Evolutionary conservation across 805 yeast genomes (phyloP).

Genomic region (Saccharomyces paradoxus): DNA sequence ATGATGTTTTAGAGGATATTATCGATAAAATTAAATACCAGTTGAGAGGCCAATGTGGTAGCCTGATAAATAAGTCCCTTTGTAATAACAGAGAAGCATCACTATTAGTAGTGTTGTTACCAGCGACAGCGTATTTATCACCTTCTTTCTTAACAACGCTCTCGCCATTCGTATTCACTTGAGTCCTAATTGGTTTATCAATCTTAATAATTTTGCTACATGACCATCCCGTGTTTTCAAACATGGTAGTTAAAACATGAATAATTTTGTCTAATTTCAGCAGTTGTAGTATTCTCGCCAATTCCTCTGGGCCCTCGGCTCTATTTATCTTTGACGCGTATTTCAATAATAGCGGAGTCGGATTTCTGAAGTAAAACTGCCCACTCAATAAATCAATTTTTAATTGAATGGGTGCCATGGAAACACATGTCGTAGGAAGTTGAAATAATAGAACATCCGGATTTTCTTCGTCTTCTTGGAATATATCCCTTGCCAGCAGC

Average conservation of each 20-base stretch:
- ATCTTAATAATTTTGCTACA: slow-evolving; percentile 23
- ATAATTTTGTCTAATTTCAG: slow-evolving; percentile 28
- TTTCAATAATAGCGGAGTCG: slow-evolving; percentile 22
- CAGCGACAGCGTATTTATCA: not conserved
- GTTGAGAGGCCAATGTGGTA: slow-evolving; percentile 31
- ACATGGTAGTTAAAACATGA: slow-evolving; percentile 27
- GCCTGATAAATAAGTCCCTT: slow-evolving; percentile 25
- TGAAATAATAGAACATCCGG: slow-evolving; percentile 25
- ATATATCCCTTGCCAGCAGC: slow-evolving; percentile 22
- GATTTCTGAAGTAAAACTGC: slow-evolving; percentile 27
- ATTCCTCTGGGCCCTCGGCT: slow-evolving; percentile 20
- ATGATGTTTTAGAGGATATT: slow-evolving; percentile 27
- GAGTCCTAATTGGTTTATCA: slow-evolving; percentile 17
- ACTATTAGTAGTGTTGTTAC: not conserved
- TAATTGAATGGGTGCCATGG: slow-evolving; percentile 27
- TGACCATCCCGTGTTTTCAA: slow-evolving; percentile 31
- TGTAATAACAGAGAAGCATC: slow-evolving; percentile 11
- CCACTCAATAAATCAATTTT: slow-evolving; percentile 30
- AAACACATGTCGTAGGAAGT: slow-evolving; percentile 28
- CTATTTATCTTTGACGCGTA: slow-evolving; percentile 25
- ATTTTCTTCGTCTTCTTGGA: slow-evolving; percentile 28
- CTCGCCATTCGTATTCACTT: slow-evolving; percentile 5
- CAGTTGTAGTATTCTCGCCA: slow-evolving; percentile 21
- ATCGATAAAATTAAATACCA: slow-evolving; percentile 30
- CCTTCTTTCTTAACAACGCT: not conserved